Conservation (phyloP, 1,284 basidiomycete genomes). For the Vanrija sp. region DNA sequence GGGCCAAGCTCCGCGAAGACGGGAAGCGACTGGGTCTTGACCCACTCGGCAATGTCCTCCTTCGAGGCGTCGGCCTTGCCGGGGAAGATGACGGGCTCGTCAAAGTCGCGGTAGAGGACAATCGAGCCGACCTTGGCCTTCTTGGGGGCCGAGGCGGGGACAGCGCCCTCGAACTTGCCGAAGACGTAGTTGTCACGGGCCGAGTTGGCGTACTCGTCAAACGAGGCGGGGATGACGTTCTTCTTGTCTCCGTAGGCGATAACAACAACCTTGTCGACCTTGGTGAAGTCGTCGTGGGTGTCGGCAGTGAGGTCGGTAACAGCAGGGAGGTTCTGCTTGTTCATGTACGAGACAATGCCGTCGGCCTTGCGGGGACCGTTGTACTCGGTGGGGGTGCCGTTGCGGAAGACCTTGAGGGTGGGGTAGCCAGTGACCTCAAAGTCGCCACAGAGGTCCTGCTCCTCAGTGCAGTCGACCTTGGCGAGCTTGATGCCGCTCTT, state of each 20-base stretch:
- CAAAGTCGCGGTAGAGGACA: slow-evolving; percentile 89
- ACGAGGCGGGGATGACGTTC: slow-evolving; percentile 66
- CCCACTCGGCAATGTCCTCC: slow-evolving; percentile 69
- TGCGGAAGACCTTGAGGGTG: slow-evolving; percentile 77
- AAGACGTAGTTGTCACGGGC: slow-evolving; percentile 93
- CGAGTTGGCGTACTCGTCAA: slow-evolving; percentile 73
- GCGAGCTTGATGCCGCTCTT: slow-evolving; percentile 85
- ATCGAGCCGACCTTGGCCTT: slow-evolving; percentile 69
- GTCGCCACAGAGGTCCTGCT: slow-evolving; percentile 77
- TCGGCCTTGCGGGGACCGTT: slow-evolving; percentile 87
- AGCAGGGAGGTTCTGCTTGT: slow-evolving; percentile 97
- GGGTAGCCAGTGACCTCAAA: slow-evolving; percentile 73
- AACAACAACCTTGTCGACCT: slow-evolving; percentile 84
- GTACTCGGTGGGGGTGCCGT: slow-evolving; percentile 76
- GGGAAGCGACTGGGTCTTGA: slow-evolving; percentile 80
- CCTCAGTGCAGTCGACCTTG: slow-evolving; percentile 91
- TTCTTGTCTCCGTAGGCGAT: slow-evolving; percentile 75
- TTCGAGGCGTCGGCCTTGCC: slow-evolving; percentile 59
- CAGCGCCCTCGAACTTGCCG: slow-evolving; percentile 72
- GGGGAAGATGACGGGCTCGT: slow-evolving; percentile 70
- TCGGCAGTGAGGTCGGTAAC: slow-evolving; percentile 72
- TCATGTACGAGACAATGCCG: slow-evolving; percentile 96
- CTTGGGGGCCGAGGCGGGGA: slow-evolving; percentile 67
- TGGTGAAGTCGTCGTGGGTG: slow-evolving; percentile 81
- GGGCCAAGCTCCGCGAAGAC: slow-evolving; percentile 88